Evolutionary conservation across 768 basidiomycete genomes (phyloP).

Genomic region (Phanerochaete sordida): DNA sequence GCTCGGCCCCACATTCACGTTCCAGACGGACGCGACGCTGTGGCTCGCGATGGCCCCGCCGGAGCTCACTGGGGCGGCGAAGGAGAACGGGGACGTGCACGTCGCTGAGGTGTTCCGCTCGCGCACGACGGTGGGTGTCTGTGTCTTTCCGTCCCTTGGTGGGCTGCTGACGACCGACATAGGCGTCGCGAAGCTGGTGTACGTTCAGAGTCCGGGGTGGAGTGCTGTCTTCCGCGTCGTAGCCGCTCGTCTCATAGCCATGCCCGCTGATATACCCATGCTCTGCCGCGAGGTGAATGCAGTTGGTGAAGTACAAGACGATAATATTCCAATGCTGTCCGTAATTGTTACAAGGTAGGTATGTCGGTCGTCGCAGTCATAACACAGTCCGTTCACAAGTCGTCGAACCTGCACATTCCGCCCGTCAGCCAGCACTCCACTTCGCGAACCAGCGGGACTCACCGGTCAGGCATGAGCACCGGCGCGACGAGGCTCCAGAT

Average conservation of each 20-base stretch:
- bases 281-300: no score
- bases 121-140: conserved; percentile 20
- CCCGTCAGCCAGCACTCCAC: background rate
- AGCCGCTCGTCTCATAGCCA: background rate
- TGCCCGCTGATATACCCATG: no score
- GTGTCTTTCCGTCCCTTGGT: background rate
- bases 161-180: background rate
- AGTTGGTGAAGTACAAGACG: background rate
- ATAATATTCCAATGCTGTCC: conserved; percentile 8
- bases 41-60: conserved; percentile 48
- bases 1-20: conserved; percentile 72
- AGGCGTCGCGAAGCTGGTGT: conserved; percentile 39
- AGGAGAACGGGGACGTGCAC: conserved; percentile 5
- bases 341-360: conserved; percentile 6
- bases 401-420: conserved; percentile 17
- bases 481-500: conserved; percentile 89
- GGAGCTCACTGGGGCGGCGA: background rate
- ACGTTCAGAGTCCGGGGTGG: conserved; percentile 29
- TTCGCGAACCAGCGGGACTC: conserved; percentile 27
- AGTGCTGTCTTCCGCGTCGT: background rate
- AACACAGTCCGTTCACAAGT: conserved; percentile 10
- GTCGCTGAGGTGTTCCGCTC: conserved; percentile 27
- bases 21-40: conserved; percentile 68
- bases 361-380: background rate
- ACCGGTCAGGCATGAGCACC: conserved; percentile 88